Conservation (phyloP, 2,329 filamentous ascomycete genomes). For the Hawksworthiomyces lignivorus region DNA sequence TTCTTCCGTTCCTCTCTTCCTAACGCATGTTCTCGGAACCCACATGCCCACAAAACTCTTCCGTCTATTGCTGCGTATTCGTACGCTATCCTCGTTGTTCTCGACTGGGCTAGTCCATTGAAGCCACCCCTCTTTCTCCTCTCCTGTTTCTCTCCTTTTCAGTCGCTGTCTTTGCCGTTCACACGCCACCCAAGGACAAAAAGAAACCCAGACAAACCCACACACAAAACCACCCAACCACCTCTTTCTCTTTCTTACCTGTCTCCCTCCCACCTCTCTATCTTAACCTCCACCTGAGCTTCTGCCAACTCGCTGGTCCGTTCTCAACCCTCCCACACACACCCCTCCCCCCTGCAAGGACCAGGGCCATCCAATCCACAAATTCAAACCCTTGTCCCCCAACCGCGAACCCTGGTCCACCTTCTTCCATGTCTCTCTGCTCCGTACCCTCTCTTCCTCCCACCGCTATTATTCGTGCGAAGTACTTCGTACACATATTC, state of each 20-base stretch:
- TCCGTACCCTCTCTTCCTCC: not conserved
- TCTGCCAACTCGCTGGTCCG: conserved; percentile 8
- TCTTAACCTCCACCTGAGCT: too few species aligned
- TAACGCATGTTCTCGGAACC: conserved; percentile 7
- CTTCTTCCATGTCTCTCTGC: conserved; percentile 9
- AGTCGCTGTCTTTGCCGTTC: too few species aligned
- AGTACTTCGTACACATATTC: too few species aligned
- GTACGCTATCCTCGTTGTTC: conserved; percentile 7
- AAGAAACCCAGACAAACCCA: too few species aligned
- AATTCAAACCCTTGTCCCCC: conserved; percentile 9
- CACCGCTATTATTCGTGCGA: not conserved
- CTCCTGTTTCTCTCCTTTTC: conserved; percentile 7
- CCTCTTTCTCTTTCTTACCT: conserved; percentile 9
- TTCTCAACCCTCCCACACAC: conserved; percentile 6
- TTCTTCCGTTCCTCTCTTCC: too few species aligned
- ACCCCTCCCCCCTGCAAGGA: conserved; percentile 11
- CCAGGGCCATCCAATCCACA: not conserved
- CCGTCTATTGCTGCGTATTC: conserved; percentile 8
- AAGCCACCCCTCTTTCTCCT: not conserved
- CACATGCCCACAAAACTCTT: conserved; percentile 8
- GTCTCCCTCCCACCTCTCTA: conserved; percentile 5
- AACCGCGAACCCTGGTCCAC: conserved; percentile 5
- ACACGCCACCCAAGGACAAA: too few species aligned
- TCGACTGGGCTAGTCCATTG: conserved; percentile 5
- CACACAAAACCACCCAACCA: too few species aligned